Evolutionary conservation across 352 stramenopile genomes (phyloP), one percentile per base, ranked within the genome.

Genomic region (Globisporangium middletonii): DNA sequence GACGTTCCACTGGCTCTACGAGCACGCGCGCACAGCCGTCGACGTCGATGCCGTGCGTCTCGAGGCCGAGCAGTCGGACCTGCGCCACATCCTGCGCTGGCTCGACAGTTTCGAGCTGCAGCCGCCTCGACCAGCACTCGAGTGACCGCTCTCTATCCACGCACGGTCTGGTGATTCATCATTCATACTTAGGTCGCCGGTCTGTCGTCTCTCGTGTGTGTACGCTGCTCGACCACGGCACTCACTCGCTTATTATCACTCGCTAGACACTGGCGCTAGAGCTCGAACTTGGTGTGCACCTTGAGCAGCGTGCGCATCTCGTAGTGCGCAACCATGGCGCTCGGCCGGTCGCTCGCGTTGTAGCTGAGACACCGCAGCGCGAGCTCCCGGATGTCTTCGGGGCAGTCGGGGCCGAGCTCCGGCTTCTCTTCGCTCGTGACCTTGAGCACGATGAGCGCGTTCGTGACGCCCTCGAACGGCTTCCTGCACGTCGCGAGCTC

Each of bases 241-340:
- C 30, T 35, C 30, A 35, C 30, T 35, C 52, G 16, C 18, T 18
- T 37, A 35, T 30, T 28, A 3, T 35, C 30, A 8, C 30, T 35
- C 30, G 30, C 30, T 35, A 9, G 30, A 4, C 30, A 4, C 18
- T 26, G 42, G 37, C 27, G 9, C 19, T 64, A 85, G 26, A 85
- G 62, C 58, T 78, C 75, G 41, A 82, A 85, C 26, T 69, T 69
- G 30, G 75, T 79, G 62, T 85, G 75, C 8, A 83, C 46, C 61
- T 86, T 89, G 44, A 88, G 68, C 52, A 90, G 64, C 45, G 77
- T 88, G 49, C 77, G 79, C 64, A 91, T 69, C 59, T 89, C 78
- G 57, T 91, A 91, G 64, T 91, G 79, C 13, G 72, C 75, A 35
- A 87, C 78, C 56, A 85, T 89, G 27, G 81, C 81, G 46, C 73